Evolutionary conservation across 2,329 filamentous ascomycete species (phyloP), one percentile per base, ranked within the genome.

Genomic region (Botrytis fabae): DNA sequence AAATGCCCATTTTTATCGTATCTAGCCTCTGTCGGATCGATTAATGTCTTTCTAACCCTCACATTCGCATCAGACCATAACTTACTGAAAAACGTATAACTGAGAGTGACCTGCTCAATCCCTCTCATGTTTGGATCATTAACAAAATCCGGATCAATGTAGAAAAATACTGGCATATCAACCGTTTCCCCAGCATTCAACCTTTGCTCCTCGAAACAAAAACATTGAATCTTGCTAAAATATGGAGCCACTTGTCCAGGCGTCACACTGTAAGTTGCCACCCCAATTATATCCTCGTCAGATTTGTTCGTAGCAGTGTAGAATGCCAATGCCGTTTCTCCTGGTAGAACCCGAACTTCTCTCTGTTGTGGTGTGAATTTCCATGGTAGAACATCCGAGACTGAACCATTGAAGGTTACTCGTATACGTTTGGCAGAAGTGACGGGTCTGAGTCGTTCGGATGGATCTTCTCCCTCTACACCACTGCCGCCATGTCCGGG

Each of bases 121-220:
- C 92, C 93, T 83, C 89, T 93, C 95, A 98, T 98, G 76, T 92
- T 95, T 69, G 95, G 85, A 82, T 99, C 96, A 78, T 92, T 95
- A 74, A 95, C 87, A 84, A 99, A 91, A 81, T 98, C 96, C 0
- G 96, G 96, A 80, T 99, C 96, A 77, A 99, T 92, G 83, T 98
- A 99, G 84, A 99, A 99, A 83, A 99, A 99, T 0, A 99, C 97
- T 0, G 96, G 97, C 97, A 99, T 99, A 82, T 99, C 96, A 71
- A 99, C 96, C 62, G 94, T 96, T 86, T 99, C 97, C 62, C 95
- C 95, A 9, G 95, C 95, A 81, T 96, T 95, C 77, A 99, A 83
- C 75, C 97, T 88, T 86, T 99, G 96, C 83, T 94, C 95, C 85
- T 99, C 96, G 80, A 99, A 99, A 83, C 96, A 99, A 83, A 99